Conservation (phyloP, 768 basidiomycete species). For the Hemileccinum impolitum region DNA sequence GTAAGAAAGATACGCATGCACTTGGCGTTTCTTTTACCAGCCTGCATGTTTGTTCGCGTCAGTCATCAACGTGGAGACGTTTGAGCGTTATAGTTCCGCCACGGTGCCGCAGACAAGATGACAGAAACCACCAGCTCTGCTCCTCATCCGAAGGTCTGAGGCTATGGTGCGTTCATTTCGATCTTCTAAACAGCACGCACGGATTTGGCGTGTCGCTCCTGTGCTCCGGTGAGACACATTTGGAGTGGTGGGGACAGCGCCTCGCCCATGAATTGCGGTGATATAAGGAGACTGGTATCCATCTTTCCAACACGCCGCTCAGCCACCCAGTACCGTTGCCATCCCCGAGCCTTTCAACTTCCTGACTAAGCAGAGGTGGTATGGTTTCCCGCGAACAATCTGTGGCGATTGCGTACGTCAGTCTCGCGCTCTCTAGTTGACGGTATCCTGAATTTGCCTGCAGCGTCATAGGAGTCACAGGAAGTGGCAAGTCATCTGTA, state of each 20-base stretch:
- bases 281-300: conserved; percentile 14
- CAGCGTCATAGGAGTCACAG: conserved; percentile 32
- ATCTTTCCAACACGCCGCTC: neutral
- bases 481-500: conserved; percentile 34
- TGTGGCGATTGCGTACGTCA: conserved; percentile 27
- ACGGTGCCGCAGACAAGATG: conserved; percentile 3
- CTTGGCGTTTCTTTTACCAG: neutral
- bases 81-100: neutral
- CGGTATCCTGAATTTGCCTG: conserved; percentile 4
- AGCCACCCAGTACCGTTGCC: neutral
- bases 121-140: neutral
- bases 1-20: no score
- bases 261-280: conserved; percentile 2
- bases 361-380: conserved; percentile 1
- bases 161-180: conserved; percentile 19
- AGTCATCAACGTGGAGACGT: neutral
- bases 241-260: conserved; percentile 9
- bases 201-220: conserved; percentile 17
- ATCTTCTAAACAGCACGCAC: conserved; percentile 17
- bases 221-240: neutral
- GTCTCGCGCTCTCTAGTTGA: neutral
- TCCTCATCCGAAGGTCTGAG: conserved; percentile 8
- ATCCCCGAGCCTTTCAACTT: neutral
- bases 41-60: neutral
- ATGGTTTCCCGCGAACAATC: conserved; percentile 17